A percentile compares a stretch with the other conserved stretches of the same genome.
These are phyloP conservation scores for Penicillium brevicompactum DNA, from an alignment of 2,329 filamentous ascomycete species.

Conservation along the genomic window DNA sequence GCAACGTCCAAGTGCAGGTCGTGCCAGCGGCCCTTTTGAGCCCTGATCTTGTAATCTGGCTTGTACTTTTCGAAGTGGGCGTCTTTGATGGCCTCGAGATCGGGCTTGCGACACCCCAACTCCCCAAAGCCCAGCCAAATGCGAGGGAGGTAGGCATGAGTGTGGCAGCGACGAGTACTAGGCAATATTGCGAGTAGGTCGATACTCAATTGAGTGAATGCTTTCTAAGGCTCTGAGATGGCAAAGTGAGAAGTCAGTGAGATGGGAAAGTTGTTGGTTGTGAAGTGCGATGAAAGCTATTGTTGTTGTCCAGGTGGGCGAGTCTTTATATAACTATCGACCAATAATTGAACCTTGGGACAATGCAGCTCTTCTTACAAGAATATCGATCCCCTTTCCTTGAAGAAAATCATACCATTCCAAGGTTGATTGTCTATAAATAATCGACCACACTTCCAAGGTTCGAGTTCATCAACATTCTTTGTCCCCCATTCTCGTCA, in stretches of 20 bases:
- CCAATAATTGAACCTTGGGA: no score
- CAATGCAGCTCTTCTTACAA: no score
- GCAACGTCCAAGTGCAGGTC: neutral
- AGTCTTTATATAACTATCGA: no score
- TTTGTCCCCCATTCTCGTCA: no score
- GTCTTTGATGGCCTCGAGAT: neutral
- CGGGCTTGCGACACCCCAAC: slow-evolving; percentile 2
- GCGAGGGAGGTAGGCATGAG: neutral
- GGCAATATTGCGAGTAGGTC: neutral
- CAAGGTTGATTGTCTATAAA: no score
- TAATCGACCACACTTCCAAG: no score
- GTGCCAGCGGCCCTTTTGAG: neutral
- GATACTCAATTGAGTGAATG: neutral
- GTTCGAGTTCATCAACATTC: no score
- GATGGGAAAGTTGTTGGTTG: neutral
- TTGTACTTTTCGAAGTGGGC: neutral
- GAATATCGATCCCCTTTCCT: no score
- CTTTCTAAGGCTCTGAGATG: no score
- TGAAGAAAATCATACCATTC: no score
- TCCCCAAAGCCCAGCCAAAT: slow-evolving; percentile 9
- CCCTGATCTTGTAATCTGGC: neutral
- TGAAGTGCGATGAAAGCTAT: no score
- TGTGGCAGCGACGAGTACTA: neutral
- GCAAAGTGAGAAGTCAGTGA: neutral
- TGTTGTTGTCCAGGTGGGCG: no score